phyloP scores from a whole-genome alignment of 495 filamentous ascomycete species.

The Neurospora sp. region DNA sequence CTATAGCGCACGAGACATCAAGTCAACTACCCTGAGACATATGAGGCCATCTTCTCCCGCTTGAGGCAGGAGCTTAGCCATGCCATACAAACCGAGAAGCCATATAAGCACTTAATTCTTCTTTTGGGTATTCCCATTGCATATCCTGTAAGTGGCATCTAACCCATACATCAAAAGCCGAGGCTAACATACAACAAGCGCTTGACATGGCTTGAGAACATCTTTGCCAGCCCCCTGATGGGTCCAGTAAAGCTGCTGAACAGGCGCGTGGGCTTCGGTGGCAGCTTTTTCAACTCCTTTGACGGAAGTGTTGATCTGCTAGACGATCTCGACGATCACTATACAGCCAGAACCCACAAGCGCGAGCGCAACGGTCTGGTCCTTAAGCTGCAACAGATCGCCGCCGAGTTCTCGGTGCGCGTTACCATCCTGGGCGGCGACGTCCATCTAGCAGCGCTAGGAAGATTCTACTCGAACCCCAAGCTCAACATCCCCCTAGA shows the following conservation, averaged over 20 bases:
- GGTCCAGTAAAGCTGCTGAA: conserved; percentile 81
- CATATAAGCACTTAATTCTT: conserved; percentile 73
- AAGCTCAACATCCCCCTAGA: conserved; percentile 69
- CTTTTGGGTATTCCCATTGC: conserved; percentile 89
- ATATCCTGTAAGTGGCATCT: conserved; percentile 51
- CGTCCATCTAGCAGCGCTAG: conserved; percentile 85
- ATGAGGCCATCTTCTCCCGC: conserved; percentile 68
- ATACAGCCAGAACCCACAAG: conserved; percentile 87
- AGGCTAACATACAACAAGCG: conserved; percentile 35
- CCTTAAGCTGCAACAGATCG: conserved; percentile 61
- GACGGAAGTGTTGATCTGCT: conserved; percentile 84
- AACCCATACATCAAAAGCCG: background rate
- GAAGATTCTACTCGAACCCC: conserved; percentile 88
- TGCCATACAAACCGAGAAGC: conserved; percentile 40
- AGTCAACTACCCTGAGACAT: conserved; percentile 85
- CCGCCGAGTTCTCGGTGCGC: conserved; percentile 61
- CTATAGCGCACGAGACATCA: conserved; percentile 68
- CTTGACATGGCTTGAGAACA: conserved; percentile 85
- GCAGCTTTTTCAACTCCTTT: conserved; percentile 83
- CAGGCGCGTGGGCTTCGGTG: conserved; percentile 77
- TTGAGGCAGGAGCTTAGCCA: conserved; percentile 51
- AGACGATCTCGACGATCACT: conserved; percentile 92
- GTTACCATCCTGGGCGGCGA: conserved; percentile 86
- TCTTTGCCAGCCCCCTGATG: conserved; percentile 73
- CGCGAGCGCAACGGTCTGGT: conserved; percentile 69